Conservation (phyloP, 2,329 filamentous ascomycete species). For the Neurospora crassa region DNA sequence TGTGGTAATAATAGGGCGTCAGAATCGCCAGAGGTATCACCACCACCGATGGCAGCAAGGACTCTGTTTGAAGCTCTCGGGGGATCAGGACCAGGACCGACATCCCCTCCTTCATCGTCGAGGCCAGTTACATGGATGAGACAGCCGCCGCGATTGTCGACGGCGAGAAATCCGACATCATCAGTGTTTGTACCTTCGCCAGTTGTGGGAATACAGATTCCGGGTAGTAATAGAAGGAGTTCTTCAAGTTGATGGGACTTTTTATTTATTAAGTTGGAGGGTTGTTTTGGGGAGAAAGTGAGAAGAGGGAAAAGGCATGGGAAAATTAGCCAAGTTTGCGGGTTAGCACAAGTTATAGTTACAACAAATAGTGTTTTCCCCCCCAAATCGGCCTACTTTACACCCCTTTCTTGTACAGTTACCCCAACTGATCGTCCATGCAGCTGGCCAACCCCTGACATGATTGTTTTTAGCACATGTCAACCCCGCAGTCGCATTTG, state of each 20-base stretch:
- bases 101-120: neutral
- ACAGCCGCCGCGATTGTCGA: neutral
- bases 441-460: neutral
- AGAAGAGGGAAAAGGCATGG: neutral
- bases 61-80: neutral
- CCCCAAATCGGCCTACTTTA: fast-evolving
- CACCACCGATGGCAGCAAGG: neutral
- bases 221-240: neutral
- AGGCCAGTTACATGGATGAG: neutral
- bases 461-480: neutral
- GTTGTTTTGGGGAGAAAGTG: neutral
- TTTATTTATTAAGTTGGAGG: neutral
- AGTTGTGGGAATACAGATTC: neutral
- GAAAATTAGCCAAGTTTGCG: neutral
- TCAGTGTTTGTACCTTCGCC: neutral
- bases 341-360: neutral
- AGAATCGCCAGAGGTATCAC: neutral
- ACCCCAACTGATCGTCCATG: neutral
- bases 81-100: neutral
- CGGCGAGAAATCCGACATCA: neutral
- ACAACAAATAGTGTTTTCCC: neutral
- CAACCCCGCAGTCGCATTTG: neutral
- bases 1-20: neutral
- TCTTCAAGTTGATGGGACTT: neutral
- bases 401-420: neutral